Conservation (phyloP, 2,329 filamentous ascomycete species). For the Fusarium nematophilum region DNA sequence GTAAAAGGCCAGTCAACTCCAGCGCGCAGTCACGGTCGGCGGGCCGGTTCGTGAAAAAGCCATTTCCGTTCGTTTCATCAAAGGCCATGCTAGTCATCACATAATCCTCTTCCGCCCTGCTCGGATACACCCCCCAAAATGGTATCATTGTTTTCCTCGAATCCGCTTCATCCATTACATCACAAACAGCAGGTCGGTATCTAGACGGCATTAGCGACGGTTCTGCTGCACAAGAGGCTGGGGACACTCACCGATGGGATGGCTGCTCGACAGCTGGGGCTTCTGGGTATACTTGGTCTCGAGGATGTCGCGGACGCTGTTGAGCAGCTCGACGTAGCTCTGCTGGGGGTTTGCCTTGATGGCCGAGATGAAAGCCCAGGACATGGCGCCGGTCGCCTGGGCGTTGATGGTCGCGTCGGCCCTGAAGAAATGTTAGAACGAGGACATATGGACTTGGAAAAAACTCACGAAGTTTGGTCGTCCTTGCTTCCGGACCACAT, state of each 20-base stretch:
- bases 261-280: conserved; percentile 94
- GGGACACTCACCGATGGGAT: conserved; percentile 82
- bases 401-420: conserved; percentile 90
- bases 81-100: conserved; percentile 48
- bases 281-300: conserved; percentile 91
- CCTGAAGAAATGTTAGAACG: conserved; percentile 58
- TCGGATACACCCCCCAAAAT: neutral
- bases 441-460: neutral
- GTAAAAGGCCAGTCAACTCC: neutral
- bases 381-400: conserved; percentile 97
- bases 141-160: conserved; percentile 64
- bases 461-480: conserved; percentile 80
- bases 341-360: conserved; percentile 94
- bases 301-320: conserved; percentile 93
- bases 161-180: conserved; percentile 58
- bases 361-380: conserved; percentile 92
- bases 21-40: neutral
- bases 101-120: conserved; percentile 4
- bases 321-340: conserved; percentile 94
- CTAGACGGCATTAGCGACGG: conserved; percentile 51
- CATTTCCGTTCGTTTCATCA: conserved; percentile 50
- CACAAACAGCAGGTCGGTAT: conserved; percentile 74
- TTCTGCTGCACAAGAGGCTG: neutral
- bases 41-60: neutral
- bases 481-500: conserved; percentile 99